Evolutionary conservation across 2,329 filamentous ascomycete genomes (phyloP).

Genomic region (Sporothrix variecibatus): DNA sequence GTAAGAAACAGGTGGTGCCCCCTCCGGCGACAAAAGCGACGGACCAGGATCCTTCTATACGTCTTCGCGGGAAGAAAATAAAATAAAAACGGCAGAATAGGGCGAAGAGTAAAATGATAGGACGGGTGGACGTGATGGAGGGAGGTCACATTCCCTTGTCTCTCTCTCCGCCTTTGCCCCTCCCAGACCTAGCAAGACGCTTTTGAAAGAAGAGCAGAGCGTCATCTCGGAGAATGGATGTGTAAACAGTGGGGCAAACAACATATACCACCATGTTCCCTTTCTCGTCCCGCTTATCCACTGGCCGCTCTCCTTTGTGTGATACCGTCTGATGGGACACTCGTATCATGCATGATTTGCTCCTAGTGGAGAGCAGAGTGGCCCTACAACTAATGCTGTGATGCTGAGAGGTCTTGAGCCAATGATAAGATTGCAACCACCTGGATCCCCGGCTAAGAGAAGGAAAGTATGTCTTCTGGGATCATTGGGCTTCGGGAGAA

Average conservation of each 20-base stretch:
- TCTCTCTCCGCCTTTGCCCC: background rate
- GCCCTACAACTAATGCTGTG: background rate
- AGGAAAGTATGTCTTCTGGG: background rate
- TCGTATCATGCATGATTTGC: background rate
- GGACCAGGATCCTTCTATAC: background rate
- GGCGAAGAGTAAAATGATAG: background rate
- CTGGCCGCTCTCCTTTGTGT: background rate
- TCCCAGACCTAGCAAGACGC: background rate
- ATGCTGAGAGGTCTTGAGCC: background rate
- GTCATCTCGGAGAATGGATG: background rate
- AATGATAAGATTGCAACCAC: background rate
- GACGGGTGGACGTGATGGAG: background rate
- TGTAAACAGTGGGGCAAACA: background rate
- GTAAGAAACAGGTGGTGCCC: background rate
- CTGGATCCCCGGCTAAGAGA: background rate
- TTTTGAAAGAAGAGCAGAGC: background rate
- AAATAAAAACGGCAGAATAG: background rate
- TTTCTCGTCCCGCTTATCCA: background rate
- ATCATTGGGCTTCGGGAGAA: background rate
- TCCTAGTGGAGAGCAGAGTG: background rate
- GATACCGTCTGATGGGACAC: background rate
- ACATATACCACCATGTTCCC: background rate
- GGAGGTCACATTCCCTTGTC: background rate
- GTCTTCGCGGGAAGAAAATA: background rate
- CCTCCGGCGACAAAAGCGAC: background rate